Evolutionary conservation across 805 yeast genomes (phyloP), one percentile per base, ranked within the genome.

Genomic region (Kazachstania africana): DNA sequence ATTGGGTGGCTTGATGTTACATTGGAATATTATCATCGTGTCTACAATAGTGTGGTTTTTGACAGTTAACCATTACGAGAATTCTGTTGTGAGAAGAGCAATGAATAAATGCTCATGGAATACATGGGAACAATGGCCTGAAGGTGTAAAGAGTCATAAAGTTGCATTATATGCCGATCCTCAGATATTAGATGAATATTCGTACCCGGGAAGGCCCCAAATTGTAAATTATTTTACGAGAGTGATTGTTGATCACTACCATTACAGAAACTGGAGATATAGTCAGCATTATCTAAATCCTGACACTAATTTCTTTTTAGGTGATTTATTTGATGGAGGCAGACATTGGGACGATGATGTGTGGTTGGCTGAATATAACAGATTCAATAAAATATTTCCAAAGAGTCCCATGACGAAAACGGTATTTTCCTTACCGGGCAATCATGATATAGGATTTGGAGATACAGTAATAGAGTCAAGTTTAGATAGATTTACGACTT

Each of bases 371-470:
- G 97, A 91, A 53, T 76, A 67, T 45, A 47, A 53, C 14, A 60
- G 98, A 32, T 91, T 80, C 54, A 66, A 72, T 40, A 39, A 52
- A 1, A 70, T 91, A 4, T 88, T 81, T 53, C 77, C 79, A 5
- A 59, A 62, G 36, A 64, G 64, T 34, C 59, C 66, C n/a, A 57
- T 63, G 33, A 60, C 70, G 31, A 50, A 52, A 26, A 61, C 66
- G 3, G 42, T 63, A 13, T 52, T 60, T 62, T 59, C 65, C n/a
- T 44, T 70, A 20, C 95, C 95, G 0, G 99, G 98, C 2, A 91
- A 91, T 50, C 99, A 91, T 53, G 99, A 91, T 51, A 83, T 93
- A 40, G 99, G 99, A 0, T 88, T 79, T 57, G 95, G 91, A 18
- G 71, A 75, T 36, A 72, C 75, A 0, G 72, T 91, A 12, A 63